Base-by-base conservation (phyloP, 2,329 filamentous ascomycete species). In the Chaetomiaceae sp. region DNA sequence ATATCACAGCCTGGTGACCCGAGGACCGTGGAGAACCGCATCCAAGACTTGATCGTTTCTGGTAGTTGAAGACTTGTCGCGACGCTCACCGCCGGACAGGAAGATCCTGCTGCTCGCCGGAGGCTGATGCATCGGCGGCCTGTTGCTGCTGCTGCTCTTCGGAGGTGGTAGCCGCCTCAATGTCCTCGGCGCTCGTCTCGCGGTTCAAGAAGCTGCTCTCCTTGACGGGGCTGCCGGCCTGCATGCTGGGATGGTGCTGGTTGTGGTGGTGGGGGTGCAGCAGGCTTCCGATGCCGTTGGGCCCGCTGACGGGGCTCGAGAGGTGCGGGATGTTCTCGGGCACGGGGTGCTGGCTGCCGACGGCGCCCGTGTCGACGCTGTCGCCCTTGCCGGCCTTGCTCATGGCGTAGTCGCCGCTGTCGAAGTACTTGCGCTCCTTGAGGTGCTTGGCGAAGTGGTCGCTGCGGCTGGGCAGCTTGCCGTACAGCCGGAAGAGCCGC, bases 371-470 rank as follows among this genome's bases (percentile, higher is more conserved):
- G 68, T 95, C 92, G 66, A 94, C 88, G 68, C 94, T 88, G 67
- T 91, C 89, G 71, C 90, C 91, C 77, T 97, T 97, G 73, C 94
- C 94, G 56, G 94, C 94, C 78, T 96, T 96, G 72, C 88, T 92
- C 75, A 96, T 88, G 68, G 91, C 91, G 67, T 96, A 96, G 76
- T 96, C 91, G 68, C 91, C 91, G 56, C 88, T 94, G 77, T 96
- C 91, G 73, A 96, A 96, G 77, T 96, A 96, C 77, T 95, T 99
- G 78, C 94, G 91, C 72, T 97, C 94, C 82, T 96, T 96, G 69
- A 97, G 83, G 71, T 97, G 95, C 79, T 97, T 97, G 79, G 95
- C 91, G 65, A 97, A 86, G 67, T 96, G 83, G 72, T 96, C 92
- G 72, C 91, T 95, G 72, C 94, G 94, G 73, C 88, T 95, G 61